Base-by-base conservation (phyloP, 768 basidiomycete species). In the Amyloporia xantha region DNA sequence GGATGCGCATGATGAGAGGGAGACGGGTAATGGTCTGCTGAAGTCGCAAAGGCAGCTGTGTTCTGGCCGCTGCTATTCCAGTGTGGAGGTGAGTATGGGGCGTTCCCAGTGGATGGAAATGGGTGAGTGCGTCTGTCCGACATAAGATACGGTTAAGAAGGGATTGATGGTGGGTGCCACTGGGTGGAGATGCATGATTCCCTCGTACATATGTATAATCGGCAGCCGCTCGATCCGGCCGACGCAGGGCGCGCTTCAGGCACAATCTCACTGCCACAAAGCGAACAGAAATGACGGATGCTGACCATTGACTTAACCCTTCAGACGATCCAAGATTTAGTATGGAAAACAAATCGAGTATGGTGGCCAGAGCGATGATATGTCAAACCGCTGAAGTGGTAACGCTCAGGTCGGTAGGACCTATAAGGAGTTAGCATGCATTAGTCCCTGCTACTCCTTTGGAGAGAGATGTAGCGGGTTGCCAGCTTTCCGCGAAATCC, bases 261-360 rank as follows among this genome's bases (percentile, higher is more conserved):
- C 57, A 58, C 57, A 47, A 54, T 53, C 57, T 54, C 57, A 55
- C 57, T 58, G 57, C 57, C 57, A 55, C 57, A 54, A 55, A 55
- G 54, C 36, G 48, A 50, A 39, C 44, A 40, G 41, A 20, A 39
- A 36, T 43, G 28, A 38, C 46, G 46, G 40, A 41, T 30, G 48
- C 48, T 38, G 25, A 26, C 10, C 12, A 9, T 17, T 39, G 17
- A 39, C 38, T 19, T 13, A 21, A 26, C 24, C 24, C 41, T 9
- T 19, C 33, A 46, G 44, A 28, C 19, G 40, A 4, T 42, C 48
- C 48, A 42, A 41, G 21, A 20, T 17, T 39, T 35, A 17, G 12
- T 35, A 28, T 15, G 24, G 48, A 37, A 19, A 25, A 54, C 54
- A 58, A 54, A 55, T 52, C 33, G n/a, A 58, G 57, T 54, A 53